phyloP scores from a whole-genome alignment of 2,329 filamentous ascomycete species.

The Fusarium sp. region DNA sequence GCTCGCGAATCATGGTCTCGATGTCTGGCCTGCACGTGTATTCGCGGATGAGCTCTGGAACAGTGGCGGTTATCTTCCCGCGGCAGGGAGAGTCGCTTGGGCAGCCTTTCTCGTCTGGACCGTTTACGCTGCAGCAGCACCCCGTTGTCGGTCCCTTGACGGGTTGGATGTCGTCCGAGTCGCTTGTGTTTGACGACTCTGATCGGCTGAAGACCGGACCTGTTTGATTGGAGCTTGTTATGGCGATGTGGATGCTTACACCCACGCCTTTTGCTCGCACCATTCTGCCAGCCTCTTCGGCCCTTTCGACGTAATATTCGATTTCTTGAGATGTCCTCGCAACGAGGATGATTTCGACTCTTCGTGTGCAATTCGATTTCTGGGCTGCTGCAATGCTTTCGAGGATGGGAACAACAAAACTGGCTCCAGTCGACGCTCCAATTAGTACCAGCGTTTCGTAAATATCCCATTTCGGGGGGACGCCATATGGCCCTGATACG shows the following conservation, averaged over 20 bases:
- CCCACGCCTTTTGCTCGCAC: slow-evolving; percentile 56
- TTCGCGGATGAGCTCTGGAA: slow-evolving; percentile 51
- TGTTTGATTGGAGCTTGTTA: slow-evolving; percentile 52
- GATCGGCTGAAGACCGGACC: slow-evolving; percentile 42
- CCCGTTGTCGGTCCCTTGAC: slow-evolving; percentile 24
- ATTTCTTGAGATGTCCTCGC: slow-evolving; percentile 63
- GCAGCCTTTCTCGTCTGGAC: slow-evolving; percentile 10
- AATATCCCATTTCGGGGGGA: slow-evolving; percentile 63
- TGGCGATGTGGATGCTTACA: slow-evolving; percentile 62
- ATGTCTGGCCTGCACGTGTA: slow-evolving; percentile 61
- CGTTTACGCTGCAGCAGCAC: slow-evolving; percentile 37
- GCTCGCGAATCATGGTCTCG: slow-evolving; percentile 58
- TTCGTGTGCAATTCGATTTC: slow-evolving; percentile 57
- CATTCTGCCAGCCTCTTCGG: slow-evolving; percentile 55
- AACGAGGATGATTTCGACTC: slow-evolving; percentile 63
- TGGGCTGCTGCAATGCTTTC: slow-evolving; percentile 60
- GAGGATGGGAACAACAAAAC: slow-evolving; percentile 67
- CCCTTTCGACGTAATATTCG: slow-evolving; percentile 63
- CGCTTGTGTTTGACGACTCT: slow-evolving; percentile 22
- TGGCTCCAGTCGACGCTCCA: slow-evolving; percentile 70
- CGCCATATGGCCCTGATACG: slow-evolving; percentile 65
- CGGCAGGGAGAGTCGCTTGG: slow-evolving; percentile 26
- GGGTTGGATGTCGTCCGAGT: slow-evolving; percentile 31
- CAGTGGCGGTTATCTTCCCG: background rate
- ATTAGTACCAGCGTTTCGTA: slow-evolving; percentile 69